phyloP scores from a whole-genome alignment of 2,329 filamentous ascomycete genomes.

The Zasmidium angulare region DNA sequence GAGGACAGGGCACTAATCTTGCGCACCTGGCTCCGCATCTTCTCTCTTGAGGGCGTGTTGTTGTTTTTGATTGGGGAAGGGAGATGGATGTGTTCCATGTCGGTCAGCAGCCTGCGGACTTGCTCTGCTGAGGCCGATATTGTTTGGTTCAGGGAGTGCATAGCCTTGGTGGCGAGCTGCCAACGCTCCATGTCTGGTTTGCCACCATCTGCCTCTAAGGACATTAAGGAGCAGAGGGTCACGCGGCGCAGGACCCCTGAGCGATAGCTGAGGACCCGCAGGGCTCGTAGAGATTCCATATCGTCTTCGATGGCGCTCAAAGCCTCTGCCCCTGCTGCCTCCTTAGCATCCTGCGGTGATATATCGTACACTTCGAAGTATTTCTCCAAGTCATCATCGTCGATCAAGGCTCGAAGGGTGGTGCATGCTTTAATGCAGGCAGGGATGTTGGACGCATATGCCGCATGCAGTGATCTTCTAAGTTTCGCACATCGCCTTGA shows the following conservation, averaged over 20 bases:
- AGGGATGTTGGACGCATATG: slow-evolving; percentile 68
- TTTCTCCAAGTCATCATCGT: slow-evolving; percentile 80
- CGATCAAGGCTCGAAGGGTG: slow-evolving; percentile 69
- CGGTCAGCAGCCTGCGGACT: slow-evolving; percentile 68
- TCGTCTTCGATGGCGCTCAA: slow-evolving; percentile 70
- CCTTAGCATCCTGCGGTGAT: slow-evolving; percentile 46
- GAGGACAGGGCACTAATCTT: slow-evolving; percentile 86
- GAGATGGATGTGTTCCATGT: slow-evolving; percentile 65
- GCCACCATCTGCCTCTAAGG: slow-evolving; percentile 78
- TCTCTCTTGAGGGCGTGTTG: slow-evolving; percentile 66
- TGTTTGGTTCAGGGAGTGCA: slow-evolving; percentile 63
- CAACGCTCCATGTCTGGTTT: slow-evolving; percentile 75
- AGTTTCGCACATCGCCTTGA: slow-evolving; percentile 76
- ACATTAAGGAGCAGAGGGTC: slow-evolving; percentile 83
- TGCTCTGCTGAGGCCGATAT: slow-evolving; percentile 64
- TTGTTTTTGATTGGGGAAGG: slow-evolving; percentile 61
- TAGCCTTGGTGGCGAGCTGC: slow-evolving; percentile 73
- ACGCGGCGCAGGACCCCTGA: slow-evolving; percentile 80
- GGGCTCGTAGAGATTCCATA: slow-evolving; percentile 72
- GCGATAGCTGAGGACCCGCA: slow-evolving; percentile 65
- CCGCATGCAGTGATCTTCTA: slow-evolving; percentile 70
- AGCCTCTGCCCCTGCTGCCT: slow-evolving; percentile 50
- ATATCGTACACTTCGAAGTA: slow-evolving; percentile 73
- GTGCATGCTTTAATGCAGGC: slow-evolving; percentile 70
- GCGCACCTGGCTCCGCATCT: slow-evolving; percentile 80